These are phyloP conservation scores for Fraxinus greggii DNA, from an alignment of 305 asterid species.

Conservation along the genomic window DNA sequence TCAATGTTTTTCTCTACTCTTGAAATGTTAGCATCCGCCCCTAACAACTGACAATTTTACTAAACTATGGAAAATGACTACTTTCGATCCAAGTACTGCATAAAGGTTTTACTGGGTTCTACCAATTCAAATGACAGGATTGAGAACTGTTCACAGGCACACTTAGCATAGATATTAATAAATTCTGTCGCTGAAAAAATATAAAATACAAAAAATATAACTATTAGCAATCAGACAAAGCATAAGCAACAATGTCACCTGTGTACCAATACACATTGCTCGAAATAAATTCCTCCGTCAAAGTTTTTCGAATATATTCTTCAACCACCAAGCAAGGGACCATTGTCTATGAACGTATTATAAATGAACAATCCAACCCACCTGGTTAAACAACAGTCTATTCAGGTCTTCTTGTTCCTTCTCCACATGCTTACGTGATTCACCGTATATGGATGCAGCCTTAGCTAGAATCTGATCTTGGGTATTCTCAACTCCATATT, in stretches of 20 bases:
- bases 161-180: not conserved
- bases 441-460: constrained; percentile 86
- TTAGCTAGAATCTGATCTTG: constrained; percentile 80
- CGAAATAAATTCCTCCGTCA: not conserved
- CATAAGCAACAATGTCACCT: constrained; percentile 7
- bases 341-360: not conserved
- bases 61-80: not conserved
- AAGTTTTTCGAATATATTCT: not conserved
- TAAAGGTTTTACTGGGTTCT: not conserved
- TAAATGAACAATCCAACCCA: constrained; percentile 29
- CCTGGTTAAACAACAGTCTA: constrained; percentile 76
- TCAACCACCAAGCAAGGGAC: constrained; percentile 11
- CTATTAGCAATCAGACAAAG: constrained; percentile 12
- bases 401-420: constrained; percentile 94
- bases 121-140: not conserved
- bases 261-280: not conserved
- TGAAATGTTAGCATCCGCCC: not conserved
- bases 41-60: not conserved
- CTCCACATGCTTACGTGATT: constrained; percentile 86
- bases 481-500: constrained; percentile 76
- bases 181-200: not conserved
- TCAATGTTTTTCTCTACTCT: not conserved
- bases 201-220: not conserved
- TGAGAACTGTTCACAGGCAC: not conserved
- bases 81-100: not conserved